A percentile compares a stretch with the other conserved stretches of the same genome.
Evolutionary conservation across 805 yeast species (phyloP).

Genomic region (Saccharomycopsis lassenensis): DNA sequence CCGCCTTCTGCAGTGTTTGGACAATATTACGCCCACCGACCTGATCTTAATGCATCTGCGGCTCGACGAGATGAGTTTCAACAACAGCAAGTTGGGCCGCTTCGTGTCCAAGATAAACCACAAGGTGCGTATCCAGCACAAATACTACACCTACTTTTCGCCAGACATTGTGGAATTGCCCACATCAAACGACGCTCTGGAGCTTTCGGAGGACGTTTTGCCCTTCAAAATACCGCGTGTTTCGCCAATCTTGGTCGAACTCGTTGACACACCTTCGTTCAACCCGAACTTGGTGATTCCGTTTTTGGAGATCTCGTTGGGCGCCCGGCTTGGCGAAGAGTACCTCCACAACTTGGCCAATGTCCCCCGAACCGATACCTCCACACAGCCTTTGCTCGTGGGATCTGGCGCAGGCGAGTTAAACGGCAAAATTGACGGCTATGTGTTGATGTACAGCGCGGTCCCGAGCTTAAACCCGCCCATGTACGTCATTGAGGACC

Average conservation of each 20-base stretch:
- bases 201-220: background rate
- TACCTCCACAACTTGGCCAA: conserved; percentile 50
- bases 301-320: conserved; percentile 60
- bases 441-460: conserved; percentile 56
- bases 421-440: conserved; percentile 69
- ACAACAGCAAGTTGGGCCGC: conserved; percentile 2
- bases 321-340: conserved; percentile 48
- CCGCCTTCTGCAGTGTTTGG: conserved; percentile 20
- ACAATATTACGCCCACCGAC: background rate
- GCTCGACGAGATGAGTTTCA: conserved; percentile 11
- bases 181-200: background rate
- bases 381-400: conserved; percentile 51
- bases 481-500: conserved; percentile 27
- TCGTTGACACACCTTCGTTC: conserved; percentile 68
- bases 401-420: conserved; percentile 74
- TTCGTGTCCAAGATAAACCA: background rate
- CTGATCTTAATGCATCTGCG: conserved; percentile 8
- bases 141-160: conserved; percentile 4
- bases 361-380: conserved; percentile 49
- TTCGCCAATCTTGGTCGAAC: conserved; percentile 53
- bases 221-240: conserved; percentile 31
- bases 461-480: conserved; percentile 59
- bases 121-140: background rate
- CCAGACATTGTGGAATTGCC: background rate
- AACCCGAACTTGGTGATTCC: conserved; percentile 60